Conservation (phyloP, 75 land plant species). For the Chamaecyparis obtusa region DNA sequence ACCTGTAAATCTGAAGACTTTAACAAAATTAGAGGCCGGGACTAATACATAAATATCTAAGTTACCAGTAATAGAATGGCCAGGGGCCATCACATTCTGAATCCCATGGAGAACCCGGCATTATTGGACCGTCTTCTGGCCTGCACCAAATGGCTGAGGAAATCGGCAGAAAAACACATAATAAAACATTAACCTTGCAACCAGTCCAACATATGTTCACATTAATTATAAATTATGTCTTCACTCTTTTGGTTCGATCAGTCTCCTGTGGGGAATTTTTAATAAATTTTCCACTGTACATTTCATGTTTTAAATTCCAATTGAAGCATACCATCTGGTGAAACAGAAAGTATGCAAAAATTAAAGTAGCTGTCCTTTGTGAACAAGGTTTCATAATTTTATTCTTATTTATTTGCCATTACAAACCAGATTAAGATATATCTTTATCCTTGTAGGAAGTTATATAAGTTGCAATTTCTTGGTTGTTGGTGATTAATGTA, state of each 20-base stretch:
- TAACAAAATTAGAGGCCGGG: not conserved
- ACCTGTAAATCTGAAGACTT: not conserved
- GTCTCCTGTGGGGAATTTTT: not conserved
- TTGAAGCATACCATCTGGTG: not conserved
- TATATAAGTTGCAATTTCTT: not conserved
- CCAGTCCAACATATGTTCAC: not conserved
- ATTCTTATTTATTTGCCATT: not conserved
- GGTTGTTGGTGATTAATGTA: no score
- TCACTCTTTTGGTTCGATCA: not conserved
- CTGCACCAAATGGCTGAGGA: not conserved
- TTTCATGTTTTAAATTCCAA: not conserved
- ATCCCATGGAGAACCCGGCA: no score
- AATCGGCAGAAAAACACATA: not conserved
- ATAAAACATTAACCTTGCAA: not conserved
- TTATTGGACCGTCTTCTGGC: not conserved
- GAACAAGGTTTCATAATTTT: not conserved
- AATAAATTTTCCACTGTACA: not conserved
- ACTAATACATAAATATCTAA: not conserved
- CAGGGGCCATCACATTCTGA: not conserved
- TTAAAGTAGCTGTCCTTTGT: not conserved
- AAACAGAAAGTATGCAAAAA: not conserved
- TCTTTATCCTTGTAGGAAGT: not conserved
- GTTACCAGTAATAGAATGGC: not conserved
- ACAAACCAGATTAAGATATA: not conserved
- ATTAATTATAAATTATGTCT: not conserved